phyloP scores from a whole-genome alignment of 2,329 filamentous ascomycete species.

The Chrysoporthe austroafricana region DNA sequence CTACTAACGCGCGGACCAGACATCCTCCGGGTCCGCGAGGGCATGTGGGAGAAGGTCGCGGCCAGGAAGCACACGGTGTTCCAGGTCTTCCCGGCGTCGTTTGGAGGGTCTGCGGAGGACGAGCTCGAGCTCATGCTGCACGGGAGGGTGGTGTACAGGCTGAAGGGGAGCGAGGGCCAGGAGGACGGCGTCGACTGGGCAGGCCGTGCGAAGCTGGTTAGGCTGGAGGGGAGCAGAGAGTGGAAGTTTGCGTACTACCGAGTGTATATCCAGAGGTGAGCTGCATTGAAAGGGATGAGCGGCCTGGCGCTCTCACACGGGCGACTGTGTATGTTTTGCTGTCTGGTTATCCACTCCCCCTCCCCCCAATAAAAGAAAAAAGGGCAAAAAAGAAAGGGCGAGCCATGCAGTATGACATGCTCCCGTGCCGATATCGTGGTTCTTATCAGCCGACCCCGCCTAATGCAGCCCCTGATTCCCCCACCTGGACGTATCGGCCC shows the following conservation, averaged over 20 bases:
- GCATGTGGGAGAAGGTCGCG: slow-evolving; percentile 49
- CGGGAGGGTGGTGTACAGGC: slow-evolving; percentile 34
- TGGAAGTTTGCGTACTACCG: slow-evolving; percentile 39
- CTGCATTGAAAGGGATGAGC: background rate
- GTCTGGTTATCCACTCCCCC: background rate
- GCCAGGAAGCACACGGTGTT: slow-evolving; percentile 46
- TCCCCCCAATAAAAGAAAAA: background rate
- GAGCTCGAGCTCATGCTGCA: slow-evolving; percentile 42
- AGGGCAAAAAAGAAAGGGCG: background rate
- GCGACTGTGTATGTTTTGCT: background rate
- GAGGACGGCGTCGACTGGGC: slow-evolving; percentile 37
- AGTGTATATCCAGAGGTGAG: slow-evolving; percentile 38
- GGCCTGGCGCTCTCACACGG: background rate
- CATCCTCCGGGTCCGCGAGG: slow-evolving; percentile 44
- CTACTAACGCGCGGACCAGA: slow-evolving; percentile 36
- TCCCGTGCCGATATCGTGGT: slow-evolving; percentile 16
- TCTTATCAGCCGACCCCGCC: slow-evolving; percentile 13
- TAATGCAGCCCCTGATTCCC: background rate
- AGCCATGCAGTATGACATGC: slow-evolving; percentile 11
- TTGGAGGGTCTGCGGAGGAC: slow-evolving; percentile 30
- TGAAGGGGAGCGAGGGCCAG: slow-evolving; percentile 33
- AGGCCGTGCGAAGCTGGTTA: slow-evolving; percentile 34
- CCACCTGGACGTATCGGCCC: slow-evolving; percentile 1
- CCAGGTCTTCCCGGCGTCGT: slow-evolving; percentile 48
- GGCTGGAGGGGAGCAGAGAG: slow-evolving; percentile 28